Base-by-base conservation (phyloP, 2,329 filamentous ascomycete genomes). In the Nigrospora sphaerica region DNA sequence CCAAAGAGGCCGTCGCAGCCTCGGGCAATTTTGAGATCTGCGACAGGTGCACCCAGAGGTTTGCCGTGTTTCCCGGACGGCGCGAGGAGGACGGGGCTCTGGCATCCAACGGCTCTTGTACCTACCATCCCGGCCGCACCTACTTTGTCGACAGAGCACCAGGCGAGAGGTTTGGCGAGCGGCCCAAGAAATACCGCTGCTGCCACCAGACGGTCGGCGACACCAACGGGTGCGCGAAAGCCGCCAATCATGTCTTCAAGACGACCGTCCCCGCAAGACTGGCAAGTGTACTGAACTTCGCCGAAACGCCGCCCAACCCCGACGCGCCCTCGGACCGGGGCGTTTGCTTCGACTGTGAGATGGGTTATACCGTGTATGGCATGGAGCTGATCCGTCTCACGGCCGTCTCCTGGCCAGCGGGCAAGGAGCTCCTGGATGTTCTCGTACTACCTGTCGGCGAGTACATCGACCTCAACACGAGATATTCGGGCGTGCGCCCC, bases 291-390 rank as follows among this genome's bases (percentile, higher is more conserved):
- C 75, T 95, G 57, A 90, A 92, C 44, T 98, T 95, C 62, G 77
- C 81, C 47, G 67, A 80, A 50, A 97, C 93, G 0, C 91, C 91
- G 0, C 66, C 73, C 12, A 90, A 89, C 53, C 62, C 70, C 1
- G 57, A 67, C 2, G 72, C 70, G 2, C 68, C 72, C 0, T 57
- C 64, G 1, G 69, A 76, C 44, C 78, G 78, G 33, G 88, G 86
- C 3, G 81, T 97, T 12, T 86, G 83, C 52, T 92, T 98, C 57
- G 93, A 98, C 63, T 97, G 93, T 58, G 93, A 98, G 62, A 98
- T 98, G 93, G 88, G 88, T 5, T 97, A 95, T 61, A 98, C 95
- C 0, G 87, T 88, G 1, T 67, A 85, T 42, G 93, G 95, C 0
- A 71, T 97, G 53, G 93, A 98, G 63, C 76, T 98, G 16, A 84